Evolutionary conservation across 108 stramenopile species (phyloP).

Genomic region (Stephanodiscus minutulus): DNA sequence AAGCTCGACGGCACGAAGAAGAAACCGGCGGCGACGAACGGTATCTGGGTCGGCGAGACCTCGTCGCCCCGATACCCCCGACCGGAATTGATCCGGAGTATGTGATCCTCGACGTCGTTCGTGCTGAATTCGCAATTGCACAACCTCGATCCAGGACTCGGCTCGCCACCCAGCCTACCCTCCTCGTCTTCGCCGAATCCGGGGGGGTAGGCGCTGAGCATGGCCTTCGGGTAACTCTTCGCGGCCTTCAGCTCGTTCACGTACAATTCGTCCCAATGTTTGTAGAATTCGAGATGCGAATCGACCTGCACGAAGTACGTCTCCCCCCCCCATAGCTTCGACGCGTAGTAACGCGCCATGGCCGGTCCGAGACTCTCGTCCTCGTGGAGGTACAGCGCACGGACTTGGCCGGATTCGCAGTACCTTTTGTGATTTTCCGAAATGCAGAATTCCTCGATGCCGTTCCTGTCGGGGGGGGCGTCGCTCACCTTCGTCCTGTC

Average conservation of each 20-base stretch:
- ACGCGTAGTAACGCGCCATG: conserved; percentile 88
- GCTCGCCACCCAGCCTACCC: conserved; percentile 7
- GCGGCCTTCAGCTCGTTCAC: conserved; percentile 63
- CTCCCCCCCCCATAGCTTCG: conserved; percentile 94
- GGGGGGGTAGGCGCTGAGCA: conserved; percentile 86
- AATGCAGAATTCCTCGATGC: conserved; percentile 78
- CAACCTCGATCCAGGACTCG: conserved; percentile 58
- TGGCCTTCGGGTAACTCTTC: conserved; percentile 63
- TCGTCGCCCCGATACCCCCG: conserved; percentile 38
- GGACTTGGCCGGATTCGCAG: conserved; percentile 76
- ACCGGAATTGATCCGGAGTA: conserved; percentile 75
- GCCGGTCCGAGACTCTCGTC: conserved; percentile 90
- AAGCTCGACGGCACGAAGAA: conserved; percentile 86
- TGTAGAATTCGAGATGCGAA: conserved; percentile 80
- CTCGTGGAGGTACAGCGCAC: conserved; percentile 86
- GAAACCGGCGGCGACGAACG: conserved; percentile 93
- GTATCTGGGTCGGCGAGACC: conserved; percentile 44
- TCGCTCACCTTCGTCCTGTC: conserved; percentile 62
- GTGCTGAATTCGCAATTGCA: conserved; percentile 65
- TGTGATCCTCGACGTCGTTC: conserved; percentile 72
- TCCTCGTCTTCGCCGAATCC: conserved; percentile 54
- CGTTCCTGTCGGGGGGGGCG: conserved; percentile 79
- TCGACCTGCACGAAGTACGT: conserved; percentile 92
- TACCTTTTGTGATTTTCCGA: conserved; percentile 45
- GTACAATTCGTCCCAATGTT: conserved; percentile 82